Base-by-base conservation (phyloP, 169 alveolate genomes). In the Plasmodium gallinaceum region DNA sequence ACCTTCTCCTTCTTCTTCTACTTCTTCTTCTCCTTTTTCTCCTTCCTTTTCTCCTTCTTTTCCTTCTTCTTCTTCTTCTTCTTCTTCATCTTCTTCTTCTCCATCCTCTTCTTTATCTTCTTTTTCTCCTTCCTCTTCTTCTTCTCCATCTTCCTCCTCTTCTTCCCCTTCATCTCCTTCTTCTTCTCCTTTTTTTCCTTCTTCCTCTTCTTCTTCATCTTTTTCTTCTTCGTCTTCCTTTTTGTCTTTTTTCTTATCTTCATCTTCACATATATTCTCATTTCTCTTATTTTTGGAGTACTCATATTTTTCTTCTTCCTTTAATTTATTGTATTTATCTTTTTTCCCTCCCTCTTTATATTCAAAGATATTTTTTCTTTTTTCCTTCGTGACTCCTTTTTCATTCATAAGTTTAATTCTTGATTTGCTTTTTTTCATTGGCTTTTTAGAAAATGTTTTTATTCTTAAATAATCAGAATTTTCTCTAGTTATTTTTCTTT, bases 21-120 rank as follows among this genome's bases (percentile, higher is more conserved):
- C 69, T 46, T 24, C 85, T 42, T 58, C 46, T 26, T 37, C 39
- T 71, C 12, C 85, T 16, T 48, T 57, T 7, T 14, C 66, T 57
- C 5, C 85, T 14, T 58, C 85, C 42, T 20, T 32, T 52, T 20
- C 48, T 71, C 48, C 39, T 14, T 43, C 72, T 5, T 24, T 18
- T 39, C 9, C 74, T 12, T 66, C 75, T 0, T 48, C 88, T 52
- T 42, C 32, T 26, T 45, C 37, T 0, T 54, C 43, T 14, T 62
- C 4, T 61, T 22, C 87, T 9, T 60, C 58, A 12, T 45, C 71
- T 22, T 9, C 46, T 20, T 58, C 7, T 1, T 24, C 46, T 7
- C 48, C 54, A 0, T 39, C 24, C 32, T 66, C 66, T 32, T 71
- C 51, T 22, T 18, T 5, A 10, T 72, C 37, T 10, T 52, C 24